A percentile compares a stretch with the other conserved stretches of the same genome.
phyloP scores from a whole-genome alignment of 2,329 filamentous ascomycete genomes.

The Aureobasidium subglaciale region DNA sequence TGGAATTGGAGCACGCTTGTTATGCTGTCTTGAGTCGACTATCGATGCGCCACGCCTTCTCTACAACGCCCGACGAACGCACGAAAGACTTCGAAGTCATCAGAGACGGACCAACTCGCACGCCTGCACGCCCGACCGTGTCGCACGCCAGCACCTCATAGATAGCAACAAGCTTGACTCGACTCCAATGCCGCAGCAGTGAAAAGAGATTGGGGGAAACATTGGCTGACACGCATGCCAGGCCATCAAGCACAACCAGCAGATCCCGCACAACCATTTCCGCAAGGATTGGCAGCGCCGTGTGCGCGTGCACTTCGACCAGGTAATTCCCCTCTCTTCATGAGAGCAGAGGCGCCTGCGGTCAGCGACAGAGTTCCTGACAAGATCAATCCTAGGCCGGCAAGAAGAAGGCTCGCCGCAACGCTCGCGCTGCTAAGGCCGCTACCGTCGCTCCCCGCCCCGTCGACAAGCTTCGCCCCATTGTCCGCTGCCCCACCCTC shows the following conservation, averaged over 20 bases:
- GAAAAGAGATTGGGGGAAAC: neutral
- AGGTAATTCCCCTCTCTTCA: constrained; percentile 64
- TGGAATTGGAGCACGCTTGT: constrained; percentile 1
- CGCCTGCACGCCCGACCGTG: neutral
- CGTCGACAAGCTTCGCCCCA: constrained; percentile 90
- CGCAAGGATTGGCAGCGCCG: constrained; percentile 99
- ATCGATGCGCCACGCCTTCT: neutral
- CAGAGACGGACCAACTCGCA: too few species aligned
- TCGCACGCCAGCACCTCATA: neutral
- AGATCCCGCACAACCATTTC: constrained; percentile 97
- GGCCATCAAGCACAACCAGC: constrained; percentile 99
- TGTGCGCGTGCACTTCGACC: constrained; percentile 99
- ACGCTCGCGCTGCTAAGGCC: constrained; percentile 89
- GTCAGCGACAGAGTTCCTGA: constrained; percentile 32
- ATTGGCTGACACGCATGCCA: constrained; percentile 1
- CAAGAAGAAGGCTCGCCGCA: constrained; percentile 87
- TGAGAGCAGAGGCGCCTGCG: constrained; percentile 49
- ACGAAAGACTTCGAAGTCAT: too few species aligned
- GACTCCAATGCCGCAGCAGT: neutral
- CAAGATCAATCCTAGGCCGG: constrained; percentile 59
- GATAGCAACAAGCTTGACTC: neutral
- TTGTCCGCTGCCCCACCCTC: constrained; percentile 95
- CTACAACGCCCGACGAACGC: too few species aligned
- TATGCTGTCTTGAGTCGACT: neutral
- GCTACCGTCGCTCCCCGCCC: constrained; percentile 91